Evolutionary conservation across 1,139 yeast species (phyloP).

Genomic region (Blastobotrys proliferans): DNA sequence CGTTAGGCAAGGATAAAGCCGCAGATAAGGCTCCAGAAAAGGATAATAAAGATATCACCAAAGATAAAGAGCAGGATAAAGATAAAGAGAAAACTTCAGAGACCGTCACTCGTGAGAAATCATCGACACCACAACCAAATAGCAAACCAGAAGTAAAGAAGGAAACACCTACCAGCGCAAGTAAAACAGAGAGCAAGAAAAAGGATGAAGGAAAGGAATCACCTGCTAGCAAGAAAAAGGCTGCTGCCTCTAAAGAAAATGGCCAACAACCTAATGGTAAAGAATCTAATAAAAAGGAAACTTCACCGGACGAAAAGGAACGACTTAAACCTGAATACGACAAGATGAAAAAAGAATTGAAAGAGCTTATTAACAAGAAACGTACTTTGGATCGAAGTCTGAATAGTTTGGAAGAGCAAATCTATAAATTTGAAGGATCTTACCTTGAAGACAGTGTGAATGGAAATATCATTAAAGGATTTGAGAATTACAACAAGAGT

Average conservation of each 20-base stretch:
- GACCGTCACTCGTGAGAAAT: neutral
- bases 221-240: neutral
- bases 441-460: constrained; percentile 66
- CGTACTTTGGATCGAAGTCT: constrained; percentile 61
- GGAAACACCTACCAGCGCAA: no score
- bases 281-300: neutral
- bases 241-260: neutral
- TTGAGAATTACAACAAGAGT: constrained; percentile 70
- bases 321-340: constrained; percentile 53
- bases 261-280: neutral
- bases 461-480: constrained; percentile 86
- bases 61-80: constrained; percentile 5
- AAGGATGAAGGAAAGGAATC: no score
- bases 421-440: constrained; percentile 75
- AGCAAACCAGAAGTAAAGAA: no score
- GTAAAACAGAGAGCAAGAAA: no score
- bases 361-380: constrained; percentile 60
- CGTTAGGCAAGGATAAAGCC: constrained; percentile 2
- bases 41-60: constrained; percentile 1
- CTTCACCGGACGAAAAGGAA: constrained; percentile 3
- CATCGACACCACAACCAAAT: neutral
- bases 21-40: constrained; percentile 1
- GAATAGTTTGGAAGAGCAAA: constrained; percentile 61
- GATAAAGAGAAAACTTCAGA: neutral
- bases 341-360: constrained; percentile 61